Conservation (phyloP, 1,284 basidiomycete species). For the Sanghuangporus baumii region DNA sequence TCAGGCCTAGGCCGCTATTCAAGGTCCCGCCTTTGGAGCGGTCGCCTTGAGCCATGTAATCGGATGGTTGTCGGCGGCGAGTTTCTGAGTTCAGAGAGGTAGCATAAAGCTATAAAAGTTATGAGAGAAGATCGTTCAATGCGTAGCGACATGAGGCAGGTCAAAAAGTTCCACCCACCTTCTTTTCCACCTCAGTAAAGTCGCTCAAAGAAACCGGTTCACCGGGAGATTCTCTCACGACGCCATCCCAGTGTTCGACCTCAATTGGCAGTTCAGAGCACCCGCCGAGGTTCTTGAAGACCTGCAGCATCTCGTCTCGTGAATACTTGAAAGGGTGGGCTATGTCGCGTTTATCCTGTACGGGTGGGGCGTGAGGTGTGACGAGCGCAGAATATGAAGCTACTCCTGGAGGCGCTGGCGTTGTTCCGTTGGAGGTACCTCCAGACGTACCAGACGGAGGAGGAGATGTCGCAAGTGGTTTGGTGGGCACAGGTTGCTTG, state of each 20-base stretch:
- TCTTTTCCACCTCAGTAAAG: conserved; percentile 80
- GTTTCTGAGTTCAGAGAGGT: conserved; percentile 74
- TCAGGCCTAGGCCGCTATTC: conserved; percentile 55
- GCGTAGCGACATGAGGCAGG: conserved; percentile 17
- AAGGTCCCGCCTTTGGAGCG: conserved; percentile 59
- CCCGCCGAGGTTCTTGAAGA: conserved; percentile 78
- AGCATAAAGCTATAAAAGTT: conserved; percentile 52
- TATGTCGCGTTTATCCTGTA: conserved; percentile 53
- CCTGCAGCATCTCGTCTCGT: conserved; percentile 77
- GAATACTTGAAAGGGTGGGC: conserved; percentile 80
- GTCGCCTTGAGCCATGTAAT: conserved; percentile 55
- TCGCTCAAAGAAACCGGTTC: conserved; percentile 78
- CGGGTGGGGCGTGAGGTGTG: conserved; percentile 46
- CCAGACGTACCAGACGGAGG: conserved; percentile 36
- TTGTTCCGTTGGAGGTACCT: conserved; percentile 16
- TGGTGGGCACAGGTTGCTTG: conserved; percentile 51
- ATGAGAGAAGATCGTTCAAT: not conserved
- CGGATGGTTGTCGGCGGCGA: conserved; percentile 73
- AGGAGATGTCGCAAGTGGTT: conserved; percentile 48
- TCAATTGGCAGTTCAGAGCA: conserved; percentile 74
- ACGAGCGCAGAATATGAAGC: conserved; percentile 79
- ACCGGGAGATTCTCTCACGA: conserved; percentile 68
- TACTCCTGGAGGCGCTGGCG: conserved; percentile 40
- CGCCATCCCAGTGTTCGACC: conserved; percentile 81
- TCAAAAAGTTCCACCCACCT: conserved; percentile 48